Conservation (phyloP, 2,329 filamentous ascomycete genomes). For the Nemania abortiva region DNA sequence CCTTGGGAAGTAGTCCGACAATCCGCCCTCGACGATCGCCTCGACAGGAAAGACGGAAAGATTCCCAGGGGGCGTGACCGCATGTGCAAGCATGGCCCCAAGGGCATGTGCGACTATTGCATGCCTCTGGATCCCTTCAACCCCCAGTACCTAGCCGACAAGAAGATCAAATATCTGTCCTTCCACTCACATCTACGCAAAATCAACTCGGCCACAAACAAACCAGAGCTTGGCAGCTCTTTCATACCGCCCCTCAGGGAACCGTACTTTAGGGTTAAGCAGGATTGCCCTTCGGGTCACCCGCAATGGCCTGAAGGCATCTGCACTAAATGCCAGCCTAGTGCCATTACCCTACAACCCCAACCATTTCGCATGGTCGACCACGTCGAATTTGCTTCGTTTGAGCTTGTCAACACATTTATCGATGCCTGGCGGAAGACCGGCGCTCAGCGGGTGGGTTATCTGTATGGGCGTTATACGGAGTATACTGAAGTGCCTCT, state of each 20-base stretch:
- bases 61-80: conserved; percentile 51
- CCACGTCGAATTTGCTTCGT: conserved; percentile 94
- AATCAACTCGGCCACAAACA: conserved; percentile 96
- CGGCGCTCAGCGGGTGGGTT: conserved; percentile 86
- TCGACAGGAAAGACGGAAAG: conserved; percentile 89
- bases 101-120: conserved; percentile 99
- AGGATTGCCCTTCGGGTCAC: conserved; percentile 92
- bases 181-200: conserved; percentile 96
- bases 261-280: conserved; percentile 89
- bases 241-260: conserved; percentile 96
- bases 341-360: conserved; percentile 93
- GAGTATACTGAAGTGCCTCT: conserved; percentile 94
- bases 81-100: conserved; percentile 93
- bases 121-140: conserved; percentile 97
- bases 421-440: conserved; percentile 92
- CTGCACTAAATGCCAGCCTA: conserved; percentile 97
- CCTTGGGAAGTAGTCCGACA: conserved; percentile 94
- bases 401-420: conserved; percentile 86
- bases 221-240: conserved; percentile 90
- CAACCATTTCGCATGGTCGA: conserved; percentile 97
- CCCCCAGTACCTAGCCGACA: conserved; percentile 86
- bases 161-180: conserved; percentile 98
- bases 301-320: conserved; percentile 95
- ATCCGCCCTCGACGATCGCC: conserved; percentile 83
- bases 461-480: conserved; percentile 89